Base-by-base conservation (phyloP, 495 filamentous ascomycete genomes). In the Margaritispora aquatica region DNA sequence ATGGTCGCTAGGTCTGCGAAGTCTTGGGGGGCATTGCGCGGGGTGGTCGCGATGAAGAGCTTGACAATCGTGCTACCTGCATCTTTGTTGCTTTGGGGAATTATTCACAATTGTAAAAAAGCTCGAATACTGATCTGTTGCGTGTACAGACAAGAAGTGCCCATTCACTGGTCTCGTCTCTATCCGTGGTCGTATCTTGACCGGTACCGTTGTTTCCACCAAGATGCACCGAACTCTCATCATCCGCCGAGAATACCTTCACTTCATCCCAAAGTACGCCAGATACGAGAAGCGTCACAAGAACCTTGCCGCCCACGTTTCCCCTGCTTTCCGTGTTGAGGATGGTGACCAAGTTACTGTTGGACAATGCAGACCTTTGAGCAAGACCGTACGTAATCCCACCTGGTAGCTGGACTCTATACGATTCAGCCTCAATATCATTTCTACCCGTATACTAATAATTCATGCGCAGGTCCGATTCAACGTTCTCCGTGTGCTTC, bases 281-380 rank as follows among this genome's bases (percentile, higher is more conserved):
- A 87, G 94, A 85, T 99, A 99, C 79, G 95, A 99, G 89, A 97
- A 96, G 84, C 83, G 94, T 71, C 94, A 99, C 86, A 97, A 96
- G 88, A 99, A 99, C 85, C 81, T 99, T 47, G 88, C 94, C 67
- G 95, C 93, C 63, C 94, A 99, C 84, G 94, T 97, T 63, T 96
- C 91, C 58, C 94, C 94, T 69, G 93, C 93, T 75, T 99, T 99
- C 89, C 94, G 94, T 94, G 91, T 97, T 70, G 89, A 94, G 84
- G 93, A 96, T 70, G 94, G 94, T 84, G 95, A 99, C 78, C 87
- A 90, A 80, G 94, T 99, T 69, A 96, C 92, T 66, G 94, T 99
- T 77, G 94, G 94, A 77, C 93, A 97, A 83, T 97, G 95, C 88
- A 80, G 94, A 74, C 95, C 95, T 70, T 83, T 99, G 64, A 88